Base-by-base conservation (phyloP, 805 yeast genomes). In the Candida sithepensis region DNA sequence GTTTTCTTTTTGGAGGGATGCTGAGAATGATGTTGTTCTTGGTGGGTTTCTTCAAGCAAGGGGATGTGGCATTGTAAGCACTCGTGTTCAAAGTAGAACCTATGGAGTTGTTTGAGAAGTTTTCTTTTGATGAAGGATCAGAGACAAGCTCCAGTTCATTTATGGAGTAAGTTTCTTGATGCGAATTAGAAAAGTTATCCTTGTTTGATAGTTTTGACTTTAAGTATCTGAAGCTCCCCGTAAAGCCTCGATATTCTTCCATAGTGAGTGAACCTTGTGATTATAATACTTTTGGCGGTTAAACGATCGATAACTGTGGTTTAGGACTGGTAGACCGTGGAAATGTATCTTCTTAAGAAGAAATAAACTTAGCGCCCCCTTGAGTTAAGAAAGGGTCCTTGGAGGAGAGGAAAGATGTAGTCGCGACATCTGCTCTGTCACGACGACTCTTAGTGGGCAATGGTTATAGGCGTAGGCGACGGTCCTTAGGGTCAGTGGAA, bases 211-310 rank as follows among this genome's bases (percentile, higher is more conserved):
- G 52, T 23, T 56, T 51, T 7, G 59, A 52, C 46, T 55, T 59
- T 14, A 59, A 50, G 32, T 47, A 54, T 24, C 59, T 54, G n/a
- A 59, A 48, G 14, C 62, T 56, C 23, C 53, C 54, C 4, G 61
- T 53, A 32, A 58, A 51, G 4, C 55, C 51, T 34, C 51, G 53
- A 12, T 54, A 34, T 16, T 59, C 61, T 20, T 56, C 61, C 53
- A 53, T 55, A 16, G 10, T 19, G 5, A 24, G 10, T 24, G 28
- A 28, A 40, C 9, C 18, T 24, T 16, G n/a, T n/a, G n/a, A n/a
- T n/a, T n/a, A n/a, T n/a, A n/a, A n/a, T n/a, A n/a, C n/a, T n/a
- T n/a, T n/a, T n/a, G n/a, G n/a, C n/a, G n/a, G n/a, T n/a, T n/a
- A n/a, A n/a, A n/a, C n/a, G n/a, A n/a, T n/a, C n/a, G n/a, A n/a